Base-by-base conservation (phyloP, 192 early-diverging fungal genomes). In the Backusella liffmaniae region DNA sequence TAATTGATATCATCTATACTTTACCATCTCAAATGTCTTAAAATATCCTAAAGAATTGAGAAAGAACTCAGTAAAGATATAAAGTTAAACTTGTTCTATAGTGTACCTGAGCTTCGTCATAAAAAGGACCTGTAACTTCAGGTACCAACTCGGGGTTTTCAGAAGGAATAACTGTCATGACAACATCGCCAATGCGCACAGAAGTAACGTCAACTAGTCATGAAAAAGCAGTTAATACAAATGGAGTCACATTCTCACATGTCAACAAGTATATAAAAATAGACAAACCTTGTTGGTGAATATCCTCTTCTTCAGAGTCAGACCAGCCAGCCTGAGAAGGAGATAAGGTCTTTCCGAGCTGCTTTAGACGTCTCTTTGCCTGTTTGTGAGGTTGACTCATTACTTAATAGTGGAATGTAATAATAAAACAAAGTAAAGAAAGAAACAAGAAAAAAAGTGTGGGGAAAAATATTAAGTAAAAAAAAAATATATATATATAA, bases 171-270 rank as follows among this genome's bases (percentile, higher is more conserved):
- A 90, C 82, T n/a, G 76, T 77, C 51, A 87, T 83, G 4, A 83
- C 82, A 13, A 90, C 83, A 84, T 90, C 88, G 26, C 88, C 88
- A 73, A 90, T 88, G 35, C 83, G 76, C 65, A 90, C 86, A 30
- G 84, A 81, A 37, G 73, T 83, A 10, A 84, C 77, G 37, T 76
- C 78, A 15, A 83, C 81, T 86, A 73, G 12, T 72, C 0, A 71
- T 5, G 53, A 49, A 7, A 71, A 30, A 74, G n/a, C 37, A 21
- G 37, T 10, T 12, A 49, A 56, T 8, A 56, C 3, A 34, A 36
- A 34, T n/a, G 6, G 68, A 8, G 42, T 1, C 42, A 15, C 13
- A 44, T 16, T 41, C 39, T 41, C 10, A 41, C 37, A 44, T 44
- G 42, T 44, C 7, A 21, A 39, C 30, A 30, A 29, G 23, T 2